Conservation (phyloP, 306 rosid genomes). For the Cercis canadensis region DNA sequence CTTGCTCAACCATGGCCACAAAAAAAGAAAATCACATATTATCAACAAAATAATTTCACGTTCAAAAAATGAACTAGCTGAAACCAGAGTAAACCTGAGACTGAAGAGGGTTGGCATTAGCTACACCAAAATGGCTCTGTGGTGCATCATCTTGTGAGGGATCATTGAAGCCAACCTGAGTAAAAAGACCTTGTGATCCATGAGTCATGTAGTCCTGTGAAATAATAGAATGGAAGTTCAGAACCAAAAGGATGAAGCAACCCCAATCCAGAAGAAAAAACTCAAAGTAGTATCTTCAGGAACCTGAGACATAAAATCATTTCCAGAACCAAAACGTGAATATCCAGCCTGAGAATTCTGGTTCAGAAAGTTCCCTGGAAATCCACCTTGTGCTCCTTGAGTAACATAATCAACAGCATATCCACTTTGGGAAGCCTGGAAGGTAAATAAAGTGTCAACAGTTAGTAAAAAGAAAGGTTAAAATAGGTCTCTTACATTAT, state of each 20-base stretch:
- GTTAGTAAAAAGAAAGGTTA: background rate
- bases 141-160: slow-evolving; percentile 91
- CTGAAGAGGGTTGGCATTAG: slow-evolving; percentile 85
- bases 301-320: slow-evolving; percentile 99
- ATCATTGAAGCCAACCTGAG: slow-evolving; percentile 90
- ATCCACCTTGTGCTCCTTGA: slow-evolving; percentile 96
- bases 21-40: background rate
- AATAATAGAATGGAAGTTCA: slow-evolving; percentile 20
- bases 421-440: slow-evolving; percentile 94
- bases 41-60: background rate
- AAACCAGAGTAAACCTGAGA: slow-evolving; percentile 76
- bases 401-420: slow-evolving; percentile 90
- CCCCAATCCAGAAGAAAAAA: background rate
- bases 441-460: slow-evolving; percentile 28
- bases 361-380: slow-evolving; percentile 89
- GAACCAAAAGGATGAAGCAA: slow-evolving; percentile 20
- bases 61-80: background rate
- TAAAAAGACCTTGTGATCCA: slow-evolving; percentile 92
- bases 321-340: slow-evolving; percentile 94
- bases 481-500: slow-evolving; percentile 13
- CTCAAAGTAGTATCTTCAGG: slow-evolving; percentile 12
- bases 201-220: slow-evolving; percentile 91
- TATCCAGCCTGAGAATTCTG: slow-evolving; percentile 96
- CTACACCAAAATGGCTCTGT: slow-evolving; percentile 79
- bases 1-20: background rate